These are phyloP conservation scores for Nothophaeocryptopus gaeumannii DNA, from an alignment of 2,329 filamentous ascomycete species.

Conservation along the genomic window DNA sequence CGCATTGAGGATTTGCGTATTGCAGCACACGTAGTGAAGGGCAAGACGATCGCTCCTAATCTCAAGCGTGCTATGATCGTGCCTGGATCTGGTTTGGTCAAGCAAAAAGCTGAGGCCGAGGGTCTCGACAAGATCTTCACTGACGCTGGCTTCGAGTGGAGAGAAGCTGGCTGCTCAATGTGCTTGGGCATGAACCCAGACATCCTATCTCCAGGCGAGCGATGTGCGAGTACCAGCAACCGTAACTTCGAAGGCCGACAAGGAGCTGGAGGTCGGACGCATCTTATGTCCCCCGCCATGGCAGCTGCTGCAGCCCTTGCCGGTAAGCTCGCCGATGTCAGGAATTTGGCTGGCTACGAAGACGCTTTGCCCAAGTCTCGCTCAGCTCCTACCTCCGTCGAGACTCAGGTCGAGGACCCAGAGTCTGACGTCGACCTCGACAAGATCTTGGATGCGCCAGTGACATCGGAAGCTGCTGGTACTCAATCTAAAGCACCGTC, in stretches of 20 bases:
- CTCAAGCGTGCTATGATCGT: conserved; percentile 95
- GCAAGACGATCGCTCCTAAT: conserved; percentile 80
- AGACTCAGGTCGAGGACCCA: conserved; percentile 55
- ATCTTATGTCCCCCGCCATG: conserved; percentile 97
- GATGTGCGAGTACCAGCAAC: conserved; percentile 93
- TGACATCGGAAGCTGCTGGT: conserved; percentile 54
- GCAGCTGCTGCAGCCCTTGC: conserved; percentile 86
- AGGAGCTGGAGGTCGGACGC: conserved; percentile 84
- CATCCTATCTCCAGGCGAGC: conserved; percentile 85
- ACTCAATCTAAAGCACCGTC: conserved; percentile 48
- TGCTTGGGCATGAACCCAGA: conserved; percentile 99
- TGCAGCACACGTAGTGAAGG: conserved; percentile 80
- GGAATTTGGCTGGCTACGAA: conserved; percentile 65
- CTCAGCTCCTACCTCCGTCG: conserved; percentile 56
- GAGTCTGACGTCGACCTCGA: conserved; percentile 63
- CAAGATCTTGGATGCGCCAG: conserved; percentile 62
- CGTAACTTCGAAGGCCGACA: conserved; percentile 97
- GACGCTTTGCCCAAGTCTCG: conserved; percentile 37
- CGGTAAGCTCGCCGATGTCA: conserved; percentile 88
- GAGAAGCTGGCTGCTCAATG: conserved; percentile 98
- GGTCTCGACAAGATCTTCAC: conserved; percentile 89
- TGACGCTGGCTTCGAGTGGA: conserved; percentile 94
- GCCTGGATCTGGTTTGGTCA: conserved; percentile 90
- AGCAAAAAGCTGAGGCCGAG: conserved; percentile 84
- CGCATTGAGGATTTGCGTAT: conserved; percentile 92